phyloP scores from a whole-genome alignment of 228 moss, liverwort and hornwort genomes.

The Sphagnum fallax region DNA sequence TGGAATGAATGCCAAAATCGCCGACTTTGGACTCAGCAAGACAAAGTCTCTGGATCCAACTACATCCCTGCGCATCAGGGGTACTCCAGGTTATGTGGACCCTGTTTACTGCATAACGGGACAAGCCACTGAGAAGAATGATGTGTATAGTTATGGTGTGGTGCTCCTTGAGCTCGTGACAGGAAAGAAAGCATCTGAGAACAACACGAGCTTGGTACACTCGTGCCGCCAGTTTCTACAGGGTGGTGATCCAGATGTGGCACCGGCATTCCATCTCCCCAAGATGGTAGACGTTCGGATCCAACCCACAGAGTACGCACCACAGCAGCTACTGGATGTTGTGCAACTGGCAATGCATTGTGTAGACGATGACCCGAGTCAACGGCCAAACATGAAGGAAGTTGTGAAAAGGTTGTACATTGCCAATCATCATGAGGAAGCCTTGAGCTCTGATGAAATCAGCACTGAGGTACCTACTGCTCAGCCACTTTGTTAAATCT shows the following conservation, averaged over 20 bases:
- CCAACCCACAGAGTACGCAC: conserved; percentile 8
- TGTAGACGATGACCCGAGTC: conserved; percentile 39
- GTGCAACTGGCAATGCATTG: conserved; percentile 37
- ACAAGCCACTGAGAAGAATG: not conserved
- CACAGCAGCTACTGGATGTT: conserved; percentile 42
- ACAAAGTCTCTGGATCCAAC: not conserved
- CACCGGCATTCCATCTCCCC: conserved; percentile 30
- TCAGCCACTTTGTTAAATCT: too few relatives aligned
- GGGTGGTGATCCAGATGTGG: conserved; percentile 14
- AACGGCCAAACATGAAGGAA: conserved; percentile 46
- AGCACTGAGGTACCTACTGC: too few relatives aligned
- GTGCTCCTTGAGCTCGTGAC: not conserved
- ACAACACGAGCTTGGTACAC: conserved; percentile 28
- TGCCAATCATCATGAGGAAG: conserved; percentile 36
- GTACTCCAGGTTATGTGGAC: not conserved
- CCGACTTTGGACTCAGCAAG: not conserved
- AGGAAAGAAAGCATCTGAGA: not conserved
- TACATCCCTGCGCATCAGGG: not conserved
- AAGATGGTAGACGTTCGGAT: conserved; percentile 46
- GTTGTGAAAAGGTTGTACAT: conserved; percentile 40
- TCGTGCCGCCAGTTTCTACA: conserved; percentile 39
- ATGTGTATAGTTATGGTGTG: not conserved
- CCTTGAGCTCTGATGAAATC: not conserved
- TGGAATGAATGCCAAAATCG: not conserved
- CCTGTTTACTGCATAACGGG: not conserved